These are phyloP conservation scores for Yamadazyma dushanensis DNA, from an alignment of 1,139 yeast genomes.

Conservation along the genomic window DNA sequence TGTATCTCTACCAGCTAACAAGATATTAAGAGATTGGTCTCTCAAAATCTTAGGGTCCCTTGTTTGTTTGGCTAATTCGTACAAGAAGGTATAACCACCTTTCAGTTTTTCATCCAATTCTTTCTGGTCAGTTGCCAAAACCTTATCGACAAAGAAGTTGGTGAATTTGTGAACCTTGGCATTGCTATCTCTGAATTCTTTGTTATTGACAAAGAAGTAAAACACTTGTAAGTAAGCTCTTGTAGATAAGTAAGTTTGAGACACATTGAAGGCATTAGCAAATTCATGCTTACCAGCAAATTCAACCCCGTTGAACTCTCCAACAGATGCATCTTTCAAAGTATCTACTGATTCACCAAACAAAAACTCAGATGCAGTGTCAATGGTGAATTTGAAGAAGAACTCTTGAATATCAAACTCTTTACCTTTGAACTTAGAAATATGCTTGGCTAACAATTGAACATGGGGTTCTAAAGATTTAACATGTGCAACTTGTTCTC, in stretches of 20 bases:
- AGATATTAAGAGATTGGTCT: slow-evolving; percentile 46
- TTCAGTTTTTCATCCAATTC: slow-evolving; percentile 38
- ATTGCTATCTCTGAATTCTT: slow-evolving; percentile 29
- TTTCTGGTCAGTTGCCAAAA: slow-evolving; percentile 19
- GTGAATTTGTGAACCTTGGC: slow-evolving; percentile 37
- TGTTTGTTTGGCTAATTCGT: slow-evolving; percentile 46
- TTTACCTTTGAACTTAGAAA: slow-evolving; percentile 27
- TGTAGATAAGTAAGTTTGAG: slow-evolving; percentile 31
- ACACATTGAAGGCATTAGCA: slow-evolving; percentile 28
- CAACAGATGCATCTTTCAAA: slow-evolving; percentile 49
- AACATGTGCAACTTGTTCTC: slow-evolving; percentile 56
- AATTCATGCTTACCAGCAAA: slow-evolving; percentile 23
- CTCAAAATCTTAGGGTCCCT: slow-evolving; percentile 42
- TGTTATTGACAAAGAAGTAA: slow-evolving; percentile 29
- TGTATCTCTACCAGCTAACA: slow-evolving; percentile 50
- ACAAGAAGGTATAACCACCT: slow-evolving; percentile 43
- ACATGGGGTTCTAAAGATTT: slow-evolving; percentile 49
- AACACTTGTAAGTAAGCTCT: slow-evolving; percentile 30
- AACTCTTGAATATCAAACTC: slow-evolving; percentile 49
- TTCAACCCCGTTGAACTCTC: slow-evolving; percentile 39
- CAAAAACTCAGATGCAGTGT: slow-evolving; percentile 58
- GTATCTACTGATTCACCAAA: slow-evolving; percentile 55
- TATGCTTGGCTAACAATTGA: slow-evolving; percentile 34
- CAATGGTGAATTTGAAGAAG: slow-evolving; percentile 53
- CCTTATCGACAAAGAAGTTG: slow-evolving; percentile 29